These are phyloP conservation scores for Penicillium sp. DNA, from an alignment of 2,329 filamentous ascomycete genomes.

Conservation along the genomic window DNA sequence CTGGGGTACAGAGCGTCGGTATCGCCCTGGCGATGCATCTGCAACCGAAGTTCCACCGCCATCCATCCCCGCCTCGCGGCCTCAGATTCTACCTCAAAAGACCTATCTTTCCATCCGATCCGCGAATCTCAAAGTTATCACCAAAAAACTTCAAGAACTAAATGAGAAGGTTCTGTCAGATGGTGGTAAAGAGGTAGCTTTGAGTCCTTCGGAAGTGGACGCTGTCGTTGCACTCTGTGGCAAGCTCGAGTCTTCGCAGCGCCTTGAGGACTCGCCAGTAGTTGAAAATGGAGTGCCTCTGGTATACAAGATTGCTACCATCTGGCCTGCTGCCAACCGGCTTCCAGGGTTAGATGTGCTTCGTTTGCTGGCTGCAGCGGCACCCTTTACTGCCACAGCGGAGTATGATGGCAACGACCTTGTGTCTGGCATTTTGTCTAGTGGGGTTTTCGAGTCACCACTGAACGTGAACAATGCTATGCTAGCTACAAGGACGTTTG, in stretches of 20 bases:
- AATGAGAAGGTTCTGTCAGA: constrained; percentile 63
- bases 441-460: constrained; percentile 54
- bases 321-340: constrained; percentile 74
- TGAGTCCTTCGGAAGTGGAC: constrained; percentile 66
- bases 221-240: constrained; percentile 56
- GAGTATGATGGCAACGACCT: constrained; percentile 52
- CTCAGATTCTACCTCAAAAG: constrained; percentile 68
- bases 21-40: constrained; percentile 63
- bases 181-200: constrained; percentile 64
- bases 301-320: constrained; percentile 64
- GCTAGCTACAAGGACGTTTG: constrained; percentile 74
- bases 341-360: constrained; percentile 82
- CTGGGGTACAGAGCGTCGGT: constrained; percentile 70
- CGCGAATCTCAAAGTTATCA: constrained; percentile 63
- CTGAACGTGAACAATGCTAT: constrained; percentile 75
- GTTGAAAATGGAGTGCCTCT: constrained; percentile 55
- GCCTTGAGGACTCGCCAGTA: constrained; percentile 42
- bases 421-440: constrained; percentile 54
- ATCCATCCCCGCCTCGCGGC: constrained; percentile 37
- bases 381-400: constrained; percentile 59
- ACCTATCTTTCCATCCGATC: constrained; percentile 71
- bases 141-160: constrained; percentile 69
- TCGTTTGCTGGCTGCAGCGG: constrained; percentile 68
- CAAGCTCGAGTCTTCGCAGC: constrained; percentile 51
- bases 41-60: constrained; percentile 26